Base-by-base conservation (phyloP, 352 stramenopile species). In the Phytopythium helicoides region DNA sequence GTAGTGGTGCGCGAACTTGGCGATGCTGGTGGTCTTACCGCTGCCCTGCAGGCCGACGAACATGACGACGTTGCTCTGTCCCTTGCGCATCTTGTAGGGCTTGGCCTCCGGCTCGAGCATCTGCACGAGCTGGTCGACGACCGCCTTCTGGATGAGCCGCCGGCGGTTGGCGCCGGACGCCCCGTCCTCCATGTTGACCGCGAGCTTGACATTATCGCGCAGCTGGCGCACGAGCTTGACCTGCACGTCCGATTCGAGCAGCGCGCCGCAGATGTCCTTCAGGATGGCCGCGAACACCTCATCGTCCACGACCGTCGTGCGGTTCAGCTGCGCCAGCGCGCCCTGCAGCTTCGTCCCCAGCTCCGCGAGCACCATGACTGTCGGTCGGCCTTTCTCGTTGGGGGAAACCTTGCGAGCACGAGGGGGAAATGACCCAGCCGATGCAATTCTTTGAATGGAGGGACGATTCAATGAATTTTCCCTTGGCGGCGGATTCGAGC, bases 1-100 rank as follows among this genome's bases (percentile, higher is more conserved):
- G 70, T 99, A 99, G 58, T 99, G 98, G 71, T 99, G 91, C 31
- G 97, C 97, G 66, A 97, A 99, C 74, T 99, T 99, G 59, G 96
- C 97, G 69, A 99, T 99, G 47, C 96, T 98, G 22, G 97, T 99
- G 47, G 97, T 99, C 77, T 99, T 99, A 23, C 97, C 97, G 35
- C 93, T 97, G 15, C 97, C 97, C 71, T 99, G 92, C 18, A 72
- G 62, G 31, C 88, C 91, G 19, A 97, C 91, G 74, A 97, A 97
- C 89, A 97, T 97, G 59, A 97, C 80, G 39, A 97, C 89, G 59
- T 97, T 97, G 66, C 71, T 89, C 57, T 92, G 83, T 23, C 84
- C 89, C 53, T 96, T 94, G 60, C 95, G 92, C 62, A 95, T 85
- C 71, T 95, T 92, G 73, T 94, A 96, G 5, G 87, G 81, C 58